These are phyloP conservation scores for Puccinia brachypodii DNA, from an alignment of 1,284 basidiomycete species.

Conservation along the genomic window DNA sequence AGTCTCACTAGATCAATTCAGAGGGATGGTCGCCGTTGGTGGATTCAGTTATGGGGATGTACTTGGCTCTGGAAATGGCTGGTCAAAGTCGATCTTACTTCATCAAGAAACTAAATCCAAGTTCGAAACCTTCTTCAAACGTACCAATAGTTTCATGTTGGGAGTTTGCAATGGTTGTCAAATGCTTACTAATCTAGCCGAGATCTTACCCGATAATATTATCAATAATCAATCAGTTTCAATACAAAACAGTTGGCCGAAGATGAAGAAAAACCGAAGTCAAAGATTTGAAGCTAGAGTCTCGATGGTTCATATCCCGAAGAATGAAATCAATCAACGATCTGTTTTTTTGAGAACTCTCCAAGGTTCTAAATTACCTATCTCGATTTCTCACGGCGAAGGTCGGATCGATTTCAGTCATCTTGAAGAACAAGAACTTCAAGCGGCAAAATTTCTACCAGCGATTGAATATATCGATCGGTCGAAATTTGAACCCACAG, in stretches of 20 bases:
- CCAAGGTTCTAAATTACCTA: constrained; percentile 80
- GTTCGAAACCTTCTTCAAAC: constrained; percentile 77
- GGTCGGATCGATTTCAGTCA: constrained; percentile 74
- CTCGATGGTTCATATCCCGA: constrained; percentile 71
- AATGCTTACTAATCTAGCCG: constrained; percentile 82
- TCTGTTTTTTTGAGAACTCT: constrained; percentile 87
- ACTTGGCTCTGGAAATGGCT: constrained; percentile 93
- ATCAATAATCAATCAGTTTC: background rate
- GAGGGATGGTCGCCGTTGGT: constrained; percentile 89
- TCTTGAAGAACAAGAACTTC: constrained; percentile 59
- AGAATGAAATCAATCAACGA: constrained; percentile 52
- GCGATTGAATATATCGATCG: constrained; percentile 75
- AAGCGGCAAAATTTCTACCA: constrained; percentile 58
- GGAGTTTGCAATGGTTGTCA: constrained; percentile 99
- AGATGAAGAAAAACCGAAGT: constrained; percentile 83
- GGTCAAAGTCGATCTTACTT: constrained; percentile 90
- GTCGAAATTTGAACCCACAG: constrained; percentile 66
- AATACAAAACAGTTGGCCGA: constrained; percentile 69
- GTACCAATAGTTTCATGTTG: constrained; percentile 79
- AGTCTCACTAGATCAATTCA: constrained; percentile 69
- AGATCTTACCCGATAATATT: constrained; percentile 81
- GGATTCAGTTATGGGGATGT: constrained; percentile 99
- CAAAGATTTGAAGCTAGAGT: constrained; percentile 89
- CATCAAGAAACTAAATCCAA: constrained; percentile 72
- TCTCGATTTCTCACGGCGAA: constrained; percentile 95